These are phyloP conservation scores for Geranium incanum DNA, from an alignment of 441 rosid genomes.

Conservation along the genomic window DNA sequence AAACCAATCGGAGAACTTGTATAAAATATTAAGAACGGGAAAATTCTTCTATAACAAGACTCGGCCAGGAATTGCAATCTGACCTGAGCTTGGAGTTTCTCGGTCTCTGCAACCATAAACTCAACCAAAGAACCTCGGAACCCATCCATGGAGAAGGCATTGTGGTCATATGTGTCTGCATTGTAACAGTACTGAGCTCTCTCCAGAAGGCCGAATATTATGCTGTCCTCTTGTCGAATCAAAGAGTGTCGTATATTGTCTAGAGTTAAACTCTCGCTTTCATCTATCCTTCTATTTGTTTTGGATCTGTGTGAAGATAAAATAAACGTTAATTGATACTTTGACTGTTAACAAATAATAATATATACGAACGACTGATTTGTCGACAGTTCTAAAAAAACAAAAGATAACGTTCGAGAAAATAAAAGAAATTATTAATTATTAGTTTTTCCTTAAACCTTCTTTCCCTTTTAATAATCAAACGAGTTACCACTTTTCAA, in stretches of 20 bases:
- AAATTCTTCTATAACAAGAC: not conserved
- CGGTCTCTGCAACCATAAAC: conserved; percentile 69
- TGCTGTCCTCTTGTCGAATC: conserved; percentile 85
- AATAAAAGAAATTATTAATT: too few relatives aligned
- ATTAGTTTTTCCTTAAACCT: too few relatives aligned
- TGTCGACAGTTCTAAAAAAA: too few relatives aligned
- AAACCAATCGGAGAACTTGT: conserved; percentile 18
- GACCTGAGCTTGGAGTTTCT: conserved; percentile 78
- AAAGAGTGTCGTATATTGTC: conserved; percentile 64
- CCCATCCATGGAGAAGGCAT: conserved; percentile 66
- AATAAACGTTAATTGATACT: not conserved
- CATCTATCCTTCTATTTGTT: conserved; percentile 57
- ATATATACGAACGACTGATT: too few relatives aligned
- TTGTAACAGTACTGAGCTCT: conserved; percentile 79
- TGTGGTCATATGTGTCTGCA: conserved; percentile 66
- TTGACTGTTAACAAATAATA: too few relatives aligned
- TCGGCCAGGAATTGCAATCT: not conserved
- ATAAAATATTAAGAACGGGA: not conserved
- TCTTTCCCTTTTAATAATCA: too few relatives aligned
- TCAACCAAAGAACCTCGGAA: conserved; percentile 79
- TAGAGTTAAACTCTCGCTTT: conserved; percentile 64
- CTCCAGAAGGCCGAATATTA: conserved; percentile 69
- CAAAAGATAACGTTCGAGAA: too few relatives aligned
- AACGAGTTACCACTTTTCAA: too few relatives aligned
- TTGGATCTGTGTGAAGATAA: conserved; percentile 31